phyloP scores from a whole-genome alignment of 75 land plant species.

The Adiantum capillusveneris region DNA sequence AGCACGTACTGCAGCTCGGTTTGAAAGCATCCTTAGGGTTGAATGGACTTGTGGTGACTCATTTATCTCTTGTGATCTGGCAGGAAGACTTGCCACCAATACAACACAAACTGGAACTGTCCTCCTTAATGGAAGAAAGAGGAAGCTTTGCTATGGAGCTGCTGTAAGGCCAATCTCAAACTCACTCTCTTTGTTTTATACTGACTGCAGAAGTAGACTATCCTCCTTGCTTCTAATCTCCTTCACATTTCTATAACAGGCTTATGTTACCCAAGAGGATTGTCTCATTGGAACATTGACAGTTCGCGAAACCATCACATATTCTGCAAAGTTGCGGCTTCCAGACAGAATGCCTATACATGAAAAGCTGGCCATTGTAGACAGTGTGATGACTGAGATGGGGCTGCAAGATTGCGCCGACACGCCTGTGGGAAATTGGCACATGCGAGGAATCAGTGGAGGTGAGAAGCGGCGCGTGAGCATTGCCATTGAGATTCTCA shows the following conservation, averaged over 20 bases:
- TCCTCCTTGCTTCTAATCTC: not conserved
- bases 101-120: conserved; percentile 78
- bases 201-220: not conserved
- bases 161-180: conserved; percentile 43
- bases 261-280: conserved; percentile 94
- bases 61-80: too few relatives aligned
- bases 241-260: conserved; percentile 29
- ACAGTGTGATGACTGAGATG: conserved; percentile 85
- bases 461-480: conserved; percentile 93
- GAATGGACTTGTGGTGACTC: not conserved
- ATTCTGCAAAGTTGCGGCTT: conserved; percentile 77
- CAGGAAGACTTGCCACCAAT: conserved; percentile 78
- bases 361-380: conserved; percentile 72
- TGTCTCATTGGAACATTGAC: conserved; percentile 84
- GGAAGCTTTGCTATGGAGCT: conserved; percentile 74
- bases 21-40: not conserved
- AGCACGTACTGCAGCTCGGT: not conserved
- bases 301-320: conserved; percentile 72
- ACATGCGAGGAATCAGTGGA: conserved; percentile 85
- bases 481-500: conserved; percentile 88
- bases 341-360: conserved; percentile 61
- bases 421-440: conserved; percentile 95
- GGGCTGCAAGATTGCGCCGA: conserved; percentile 95
- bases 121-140: conserved; percentile 73
- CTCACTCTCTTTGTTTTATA: not conserved